A percentile compares a stretch with the other conserved stretches of the same genome.
phyloP scores from a whole-genome alignment of 495 filamentous ascomycete genomes.

The Aspergillus asperescens region DNA sequence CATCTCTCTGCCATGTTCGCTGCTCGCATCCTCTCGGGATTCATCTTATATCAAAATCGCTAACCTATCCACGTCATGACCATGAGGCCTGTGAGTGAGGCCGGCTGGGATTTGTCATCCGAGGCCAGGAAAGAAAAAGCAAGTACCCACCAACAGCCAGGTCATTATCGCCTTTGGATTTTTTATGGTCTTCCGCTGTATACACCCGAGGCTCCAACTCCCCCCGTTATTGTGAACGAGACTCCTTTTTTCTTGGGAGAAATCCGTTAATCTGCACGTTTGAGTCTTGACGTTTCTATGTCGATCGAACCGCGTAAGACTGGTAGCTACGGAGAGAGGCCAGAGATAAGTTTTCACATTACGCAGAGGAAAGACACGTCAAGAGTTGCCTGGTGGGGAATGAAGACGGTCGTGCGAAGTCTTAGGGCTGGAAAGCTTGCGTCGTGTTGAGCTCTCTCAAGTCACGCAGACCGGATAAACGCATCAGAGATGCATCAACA shows the following conservation, averaged over 20 bases:
- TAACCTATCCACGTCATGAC: no score
- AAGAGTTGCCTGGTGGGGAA: not conserved
- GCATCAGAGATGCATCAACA: constrained; percentile 21
- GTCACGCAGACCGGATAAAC: constrained; percentile 1
- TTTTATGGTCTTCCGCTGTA: constrained; percentile 1
- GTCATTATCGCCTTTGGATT: constrained; percentile 2
- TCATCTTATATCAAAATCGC: not conserved
- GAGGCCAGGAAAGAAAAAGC: not conserved
- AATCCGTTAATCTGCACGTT: not conserved
- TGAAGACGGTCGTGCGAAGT: constrained; percentile 9
- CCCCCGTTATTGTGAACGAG: not conserved
- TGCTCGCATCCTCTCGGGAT: no score
- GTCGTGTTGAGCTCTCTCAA: constrained; percentile 7
- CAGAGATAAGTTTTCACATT: not conserved
- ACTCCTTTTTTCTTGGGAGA: not conserved
- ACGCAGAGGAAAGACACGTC: not conserved
- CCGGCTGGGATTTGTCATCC: constrained; percentile 11
- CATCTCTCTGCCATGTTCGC: not conserved
- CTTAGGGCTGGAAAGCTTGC: constrained; percentile 17
- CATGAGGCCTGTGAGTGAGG: no score
- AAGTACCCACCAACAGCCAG: constrained; percentile 1
- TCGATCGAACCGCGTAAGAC: constrained; percentile 28
- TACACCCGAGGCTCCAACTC: not conserved
- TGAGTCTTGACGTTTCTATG: constrained; percentile 7
- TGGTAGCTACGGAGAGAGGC: no score